phyloP scores from a whole-genome alignment of 1,284 basidiomycete genomes.

The Ustilago cynodontis region DNA sequence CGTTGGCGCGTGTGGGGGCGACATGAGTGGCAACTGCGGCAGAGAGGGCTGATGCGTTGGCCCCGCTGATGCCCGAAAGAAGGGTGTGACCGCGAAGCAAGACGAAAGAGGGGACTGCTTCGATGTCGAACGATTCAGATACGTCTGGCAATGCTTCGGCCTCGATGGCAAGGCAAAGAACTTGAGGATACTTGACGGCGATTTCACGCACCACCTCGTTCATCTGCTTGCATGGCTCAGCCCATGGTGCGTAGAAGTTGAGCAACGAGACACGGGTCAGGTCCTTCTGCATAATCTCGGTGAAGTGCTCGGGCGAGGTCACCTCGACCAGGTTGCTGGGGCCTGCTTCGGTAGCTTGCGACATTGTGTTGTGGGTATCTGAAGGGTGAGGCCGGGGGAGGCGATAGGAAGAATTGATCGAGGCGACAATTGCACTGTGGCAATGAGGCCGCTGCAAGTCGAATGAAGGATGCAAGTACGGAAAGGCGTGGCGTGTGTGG shows the following conservation, averaged over 20 bases:
- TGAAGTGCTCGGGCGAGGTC: conserved; percentile 67
- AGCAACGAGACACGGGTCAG: conserved; percentile 65
- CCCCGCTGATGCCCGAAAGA: conserved; percentile 83
- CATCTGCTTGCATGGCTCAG: conserved; percentile 69
- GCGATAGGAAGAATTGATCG: not conserved
- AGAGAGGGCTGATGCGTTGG: conserved; percentile 81
- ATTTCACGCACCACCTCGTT: conserved; percentile 71
- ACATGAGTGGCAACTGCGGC: conserved; percentile 75
- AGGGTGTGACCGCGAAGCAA: conserved; percentile 90
- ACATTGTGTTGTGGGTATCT: conserved; percentile 12
- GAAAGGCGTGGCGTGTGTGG: not conserved
- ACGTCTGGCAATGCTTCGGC: conserved; percentile 90
- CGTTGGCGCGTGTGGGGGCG: conserved; percentile 69
- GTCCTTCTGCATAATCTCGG: conserved; percentile 62
- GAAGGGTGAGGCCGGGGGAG: not conserved
- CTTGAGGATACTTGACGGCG: conserved; percentile 78
- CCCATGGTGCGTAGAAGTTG: conserved; percentile 70
- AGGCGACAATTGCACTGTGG: not conserved
- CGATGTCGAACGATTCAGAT: conserved; percentile 90
- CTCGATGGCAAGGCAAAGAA: conserved; percentile 88
- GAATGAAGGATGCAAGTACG: not conserved
- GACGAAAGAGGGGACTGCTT: conserved; percentile 88
- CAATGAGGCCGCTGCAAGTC: not conserved
- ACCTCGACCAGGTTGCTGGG: conserved; percentile 63
- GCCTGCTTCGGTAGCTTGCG: conserved; percentile 23